Evolutionary conservation across 2,329 filamentous ascomycete species (phyloP).

Genomic region (Aspergillus luchuensis): DNA sequence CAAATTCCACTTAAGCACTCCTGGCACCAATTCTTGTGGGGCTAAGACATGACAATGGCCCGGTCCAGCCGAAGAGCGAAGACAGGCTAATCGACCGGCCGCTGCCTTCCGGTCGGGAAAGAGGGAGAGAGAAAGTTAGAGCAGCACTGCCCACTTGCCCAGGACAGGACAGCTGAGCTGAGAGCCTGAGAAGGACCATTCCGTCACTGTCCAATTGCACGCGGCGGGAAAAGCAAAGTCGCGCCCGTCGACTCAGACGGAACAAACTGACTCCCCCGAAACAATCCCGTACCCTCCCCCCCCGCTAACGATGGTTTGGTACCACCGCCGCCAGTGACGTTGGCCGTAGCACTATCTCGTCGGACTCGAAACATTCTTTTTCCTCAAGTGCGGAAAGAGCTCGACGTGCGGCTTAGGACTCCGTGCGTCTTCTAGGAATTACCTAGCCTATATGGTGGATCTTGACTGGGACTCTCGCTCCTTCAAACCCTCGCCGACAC

Average conservation of each 20-base stretch:
- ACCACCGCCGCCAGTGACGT: conserved; percentile 19
- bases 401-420: not conserved
- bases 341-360: conserved; percentile 9
- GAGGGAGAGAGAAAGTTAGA: not conserved
- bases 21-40: not conserved
- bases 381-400: not conserved
- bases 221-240: not conserved
- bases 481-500: conserved; percentile 7
- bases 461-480: conserved; percentile 2
- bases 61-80: conserved; percentile 1
- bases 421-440: not conserved
- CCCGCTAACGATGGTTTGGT: conserved; percentile 11
- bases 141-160: conserved; percentile 5
- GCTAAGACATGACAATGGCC: not conserved
- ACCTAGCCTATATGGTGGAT: conserved; percentile 6
- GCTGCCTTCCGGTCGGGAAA: not conserved
- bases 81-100: not conserved
- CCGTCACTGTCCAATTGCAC: conserved; percentile 1
- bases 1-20: no score
- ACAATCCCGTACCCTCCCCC: conserved; percentile 15
- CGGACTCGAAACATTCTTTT: not conserved
- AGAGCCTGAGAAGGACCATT: not conserved
- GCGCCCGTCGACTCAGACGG: no score
- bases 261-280: not conserved
- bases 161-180: not conserved